phyloP scores from a whole-genome alignment of 257 asterid genomes.

The Lycium ferocissimum region DNA sequence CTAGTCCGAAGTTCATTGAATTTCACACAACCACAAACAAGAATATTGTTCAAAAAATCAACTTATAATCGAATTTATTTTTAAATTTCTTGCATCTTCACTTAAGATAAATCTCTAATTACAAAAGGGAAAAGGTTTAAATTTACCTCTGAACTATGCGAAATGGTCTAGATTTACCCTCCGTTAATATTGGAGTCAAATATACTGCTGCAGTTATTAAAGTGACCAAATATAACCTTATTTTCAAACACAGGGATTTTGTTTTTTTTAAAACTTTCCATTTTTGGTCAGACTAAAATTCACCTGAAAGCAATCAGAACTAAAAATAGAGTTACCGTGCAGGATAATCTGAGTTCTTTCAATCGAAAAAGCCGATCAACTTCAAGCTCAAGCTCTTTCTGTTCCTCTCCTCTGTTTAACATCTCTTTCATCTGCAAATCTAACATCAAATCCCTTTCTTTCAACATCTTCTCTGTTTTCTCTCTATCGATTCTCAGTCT shows the following conservation, averaged over 20 bases:
- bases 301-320: conserved; percentile 1
- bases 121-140: background rate
- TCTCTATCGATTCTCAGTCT: conserved; percentile 64
- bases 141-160: no score
- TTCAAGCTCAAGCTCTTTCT: conserved; percentile 84
- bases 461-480: conserved; percentile 57
- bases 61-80: background rate
- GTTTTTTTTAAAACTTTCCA: background rate
- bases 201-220: no score
- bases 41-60: background rate
- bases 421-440: conserved; percentile 70
- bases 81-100: background rate
- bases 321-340: conserved; percentile 49
- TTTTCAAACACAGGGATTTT: no score
- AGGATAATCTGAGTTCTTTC: conserved; percentile 71
- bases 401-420: conserved; percentile 60
- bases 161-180: no score
- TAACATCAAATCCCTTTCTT: conserved; percentile 50
- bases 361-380: conserved; percentile 84
- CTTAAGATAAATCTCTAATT: background rate
- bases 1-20: background rate
- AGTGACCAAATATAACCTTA: no score
- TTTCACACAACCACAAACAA: background rate
- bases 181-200: no score
- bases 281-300: background rate